Evolutionary conservation across 352 stramenopile species (phyloP), one percentile per base, ranked within the genome.

Genomic region (Globisporangium takayamanum): DNA sequence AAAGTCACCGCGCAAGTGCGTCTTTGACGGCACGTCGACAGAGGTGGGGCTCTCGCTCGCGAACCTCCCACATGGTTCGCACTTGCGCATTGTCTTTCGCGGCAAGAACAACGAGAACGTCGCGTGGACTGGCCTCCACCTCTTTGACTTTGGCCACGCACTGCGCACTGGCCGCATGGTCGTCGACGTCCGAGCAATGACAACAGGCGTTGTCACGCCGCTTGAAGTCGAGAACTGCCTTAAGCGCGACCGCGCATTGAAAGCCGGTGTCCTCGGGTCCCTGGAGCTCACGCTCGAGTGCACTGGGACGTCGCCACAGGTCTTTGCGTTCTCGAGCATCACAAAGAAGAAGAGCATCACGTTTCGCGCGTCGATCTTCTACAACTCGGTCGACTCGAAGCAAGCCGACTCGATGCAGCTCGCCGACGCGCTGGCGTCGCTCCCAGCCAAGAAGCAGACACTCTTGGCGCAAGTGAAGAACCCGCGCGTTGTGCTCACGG

Each of bases 131-230:
- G 86, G 82, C 3, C 47, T 89, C 11, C 78, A 92, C 25, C 59
- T 94, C 10, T 93, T 95, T 30, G 83, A 92, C 50, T 95, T 94
- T 61, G 78, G 85, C 2, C 84, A 95, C 45, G 74, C 66, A 0
- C 59, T 95, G 47, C 67, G 82, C 36, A 78, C 60, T 18, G 84
- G 84, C 14, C 68, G 69, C 2, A 60, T 77, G 4, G 44, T 63
- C 0, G 57, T 93, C 41, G 76, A 89, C 50, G 44, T 60, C 15
- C 47, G 53, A 0, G 42, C 54, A 7, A 56, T 57, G 45, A 25
- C 16, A 8, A 33, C 41, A 28, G 59, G 41, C 18, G 72, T 95
- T 5, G 70, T 84, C 14, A 92, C 81, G 6, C 66, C 80, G 0
- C 67, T 92, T 5, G 76, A 88, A 12, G 85, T 92, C 16, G 83